Evolutionary conservation across 768 basidiomycete genomes (phyloP), one percentile per base, ranked within the genome.

Genomic region (Mycena vitilis): DNA sequence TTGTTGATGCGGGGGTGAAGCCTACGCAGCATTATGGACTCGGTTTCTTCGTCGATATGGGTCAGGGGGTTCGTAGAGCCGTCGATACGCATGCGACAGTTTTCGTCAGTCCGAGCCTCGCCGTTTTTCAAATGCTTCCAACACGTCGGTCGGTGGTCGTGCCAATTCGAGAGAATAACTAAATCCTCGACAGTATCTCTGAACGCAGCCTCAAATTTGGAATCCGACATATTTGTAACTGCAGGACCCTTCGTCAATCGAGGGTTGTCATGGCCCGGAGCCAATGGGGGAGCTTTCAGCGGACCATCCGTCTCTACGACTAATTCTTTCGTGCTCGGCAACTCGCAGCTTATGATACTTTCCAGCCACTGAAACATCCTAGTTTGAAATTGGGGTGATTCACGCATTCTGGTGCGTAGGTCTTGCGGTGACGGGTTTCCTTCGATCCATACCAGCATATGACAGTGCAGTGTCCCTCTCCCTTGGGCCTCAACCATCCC

Each of bases 1-100:
- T 71, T 70, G 9, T 68, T 71, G 10, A 72, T 71, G 5, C 69
- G 9, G 0, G 69, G 69, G 36, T 74, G 66, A 0, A 74, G 37
- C 0, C 69, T 7, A 0, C 53, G 30, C 6, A 75, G 20, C 0
- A 68, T 15, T 7, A 75, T 67, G 0, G 73, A 72, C 1, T 20
- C n/a, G 2, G 63, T 70, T 4, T 65, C 73, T 0, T 6, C 5
- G 18, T 75, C 73, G 0, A 72, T 30, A 1, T 23, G 30, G 2
- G 71, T 71, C 2, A 53, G 22, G 2, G 53, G 48, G 12, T 54
- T 59, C 1, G 48, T 60, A 1, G 12, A 13, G 1, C 69, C 69
- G 34, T 65, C 40, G 5, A 69, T 60, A 1, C 52, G 1, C 58
- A 66, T 59, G 0, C 57, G 40, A 34, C 56, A 66, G 6, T 7